A percentile compares a stretch with the other conserved stretches of the same genome.
Evolutionary conservation across 352 stramenopile species (phyloP).

Genomic region (Pythium aphanidermatum): DNA sequence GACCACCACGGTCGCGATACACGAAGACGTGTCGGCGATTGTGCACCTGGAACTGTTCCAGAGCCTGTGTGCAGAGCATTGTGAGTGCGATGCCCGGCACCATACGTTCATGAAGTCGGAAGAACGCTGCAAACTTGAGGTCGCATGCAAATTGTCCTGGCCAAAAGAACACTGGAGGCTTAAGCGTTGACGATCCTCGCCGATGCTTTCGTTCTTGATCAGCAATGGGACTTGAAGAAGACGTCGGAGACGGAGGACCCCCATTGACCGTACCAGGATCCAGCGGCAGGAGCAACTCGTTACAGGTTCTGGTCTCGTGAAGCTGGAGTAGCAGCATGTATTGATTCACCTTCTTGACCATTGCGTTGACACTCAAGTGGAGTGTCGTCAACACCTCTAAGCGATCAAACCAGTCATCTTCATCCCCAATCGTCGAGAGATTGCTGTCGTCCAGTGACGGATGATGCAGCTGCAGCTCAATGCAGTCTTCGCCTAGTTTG

Average conservation of each 20-base stretch:
- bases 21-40: constrained; percentile 86
- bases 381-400: constrained; percentile 63
- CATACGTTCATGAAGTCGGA: constrained; percentile 76
- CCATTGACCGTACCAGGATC: constrained; percentile 22
- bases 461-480: constrained; percentile 61
- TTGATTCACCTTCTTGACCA: constrained; percentile 82
- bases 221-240: too few species aligned
- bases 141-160: constrained; percentile 84
- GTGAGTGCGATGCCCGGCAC: constrained; percentile 74
- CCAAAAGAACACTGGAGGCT: constrained; percentile 76
- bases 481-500: constrained; percentile 39
- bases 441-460: constrained; percentile 1
- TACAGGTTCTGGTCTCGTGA: constrained; percentile 78
- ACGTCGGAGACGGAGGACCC: constrained; percentile 15
- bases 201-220: constrained; percentile 18
- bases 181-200: background rate
- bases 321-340: constrained; percentile 77
- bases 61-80: constrained; percentile 72
- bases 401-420: constrained; percentile 32
- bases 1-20: constrained; percentile 74
- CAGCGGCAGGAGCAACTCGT: constrained; percentile 43
- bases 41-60: constrained; percentile 88
- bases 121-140: constrained; percentile 69
- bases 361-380: constrained; percentile 55
- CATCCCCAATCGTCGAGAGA: background rate